Evolutionary conservation across 192 early-diverging fungal species (phyloP).

Genomic region (Backusella psychrophila): DNA sequence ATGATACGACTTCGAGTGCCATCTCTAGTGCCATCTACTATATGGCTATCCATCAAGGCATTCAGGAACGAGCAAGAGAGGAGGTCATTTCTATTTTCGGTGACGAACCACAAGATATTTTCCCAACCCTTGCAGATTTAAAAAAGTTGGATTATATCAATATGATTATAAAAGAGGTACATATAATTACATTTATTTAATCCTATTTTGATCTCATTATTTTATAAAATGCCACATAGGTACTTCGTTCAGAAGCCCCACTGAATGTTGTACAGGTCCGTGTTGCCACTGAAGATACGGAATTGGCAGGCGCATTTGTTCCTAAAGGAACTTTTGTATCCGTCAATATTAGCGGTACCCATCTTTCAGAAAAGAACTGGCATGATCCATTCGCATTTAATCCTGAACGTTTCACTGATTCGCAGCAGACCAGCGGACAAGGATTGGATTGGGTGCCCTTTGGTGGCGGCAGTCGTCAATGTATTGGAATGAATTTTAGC

Average conservation of each 20-base stretch:
- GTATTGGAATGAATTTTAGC: slow-evolving; percentile 61
- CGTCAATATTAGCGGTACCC: slow-evolving; percentile 12
- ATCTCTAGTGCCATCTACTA: slow-evolving; percentile 41
- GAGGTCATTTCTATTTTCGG: slow-evolving; percentile 19
- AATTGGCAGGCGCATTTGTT: background rate
- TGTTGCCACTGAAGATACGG: slow-evolving; percentile 3
- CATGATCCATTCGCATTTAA: slow-evolving; percentile 12
- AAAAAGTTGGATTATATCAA: slow-evolving; percentile 18
- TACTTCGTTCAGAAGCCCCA: slow-evolving; percentile 9
- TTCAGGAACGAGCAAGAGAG: slow-evolving; percentile 19
- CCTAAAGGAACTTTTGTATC: slow-evolving; percentile 15
- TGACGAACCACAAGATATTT: background rate
- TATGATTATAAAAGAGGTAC: slow-evolving; percentile 21
- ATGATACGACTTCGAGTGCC: slow-evolving; percentile 24
- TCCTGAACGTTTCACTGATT: slow-evolving; percentile 22
- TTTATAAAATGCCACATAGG: background rate
- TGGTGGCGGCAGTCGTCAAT: slow-evolving; percentile 53
- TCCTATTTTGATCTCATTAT: background rate
- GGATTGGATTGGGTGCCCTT: slow-evolving; percentile 52
- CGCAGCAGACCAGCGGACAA: background rate
- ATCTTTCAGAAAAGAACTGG: slow-evolving; percentile 13
- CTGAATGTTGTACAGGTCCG: background rate
- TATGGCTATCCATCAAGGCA: slow-evolving; percentile 38
- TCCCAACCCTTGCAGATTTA: background rate
- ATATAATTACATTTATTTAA: background rate